Conservation (phyloP, 2,329 filamentous ascomycete species). For the Alternaria dauci region DNA sequence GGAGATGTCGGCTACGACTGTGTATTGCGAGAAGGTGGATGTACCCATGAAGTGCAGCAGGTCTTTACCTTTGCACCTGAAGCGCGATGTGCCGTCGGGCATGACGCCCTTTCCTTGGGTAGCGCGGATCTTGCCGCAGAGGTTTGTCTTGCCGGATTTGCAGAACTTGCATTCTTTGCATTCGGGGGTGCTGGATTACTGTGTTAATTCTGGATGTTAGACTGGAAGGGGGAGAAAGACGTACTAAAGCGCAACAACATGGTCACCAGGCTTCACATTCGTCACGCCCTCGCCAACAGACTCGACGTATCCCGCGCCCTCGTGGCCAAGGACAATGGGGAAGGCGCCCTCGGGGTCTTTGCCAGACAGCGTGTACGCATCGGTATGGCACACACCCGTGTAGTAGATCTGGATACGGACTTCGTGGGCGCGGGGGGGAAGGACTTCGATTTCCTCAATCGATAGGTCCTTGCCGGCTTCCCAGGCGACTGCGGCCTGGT, state of each 20-base stretch:
- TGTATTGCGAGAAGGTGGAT: constrained; percentile 98
- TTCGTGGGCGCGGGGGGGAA: constrained; percentile 87
- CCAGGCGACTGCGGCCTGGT: constrained; percentile 91
- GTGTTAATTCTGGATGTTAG: too few relatives aligned
- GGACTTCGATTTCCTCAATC: constrained; percentile 92
- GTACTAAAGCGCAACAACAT: constrained; percentile 67
- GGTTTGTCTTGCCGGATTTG: constrained; percentile 98
- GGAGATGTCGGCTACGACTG: constrained; percentile 97
- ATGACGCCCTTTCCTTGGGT: constrained; percentile 96
- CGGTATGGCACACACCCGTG: constrained; percentile 95
- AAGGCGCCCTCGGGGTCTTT: constrained; percentile 86
- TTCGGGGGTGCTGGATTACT: constrained; percentile 95
- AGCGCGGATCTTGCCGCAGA: constrained; percentile 97
- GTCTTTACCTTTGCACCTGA: constrained; percentile 93
- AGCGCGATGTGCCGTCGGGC: constrained; percentile 95
- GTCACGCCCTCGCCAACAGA: constrained; percentile 89
- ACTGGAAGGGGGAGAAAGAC: constrained; percentile 15
- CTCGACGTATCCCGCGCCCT: constrained; percentile 55
- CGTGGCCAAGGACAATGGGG: constrained; percentile 55
- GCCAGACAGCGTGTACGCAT: constrained; percentile 73
- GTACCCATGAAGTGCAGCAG: constrained; percentile 99
- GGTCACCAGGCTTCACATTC: constrained; percentile 90
- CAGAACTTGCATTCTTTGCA: constrained; percentile 99
- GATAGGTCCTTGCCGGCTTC: constrained; percentile 88
- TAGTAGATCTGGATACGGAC: constrained; percentile 97